Conservation (phyloP, 306 rosid species). For the Oxytropis ochrocephala region DNA sequence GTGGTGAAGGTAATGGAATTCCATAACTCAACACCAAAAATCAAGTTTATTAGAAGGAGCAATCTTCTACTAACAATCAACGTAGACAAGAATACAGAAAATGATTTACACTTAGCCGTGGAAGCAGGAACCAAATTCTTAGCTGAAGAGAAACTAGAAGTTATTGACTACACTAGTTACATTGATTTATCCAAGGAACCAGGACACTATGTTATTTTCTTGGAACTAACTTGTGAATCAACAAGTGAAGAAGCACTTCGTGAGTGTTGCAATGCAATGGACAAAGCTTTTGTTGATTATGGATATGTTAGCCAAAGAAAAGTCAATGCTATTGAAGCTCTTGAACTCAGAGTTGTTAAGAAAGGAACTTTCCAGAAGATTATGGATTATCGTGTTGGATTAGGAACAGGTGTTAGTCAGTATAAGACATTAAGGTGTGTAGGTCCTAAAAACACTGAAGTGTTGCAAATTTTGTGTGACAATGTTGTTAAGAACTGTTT, state of each 20-base stretch:
- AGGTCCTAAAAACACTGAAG: conserved; percentile 37
- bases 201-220: conserved; percentile 83
- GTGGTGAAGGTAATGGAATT: conserved; percentile 69
- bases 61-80: conserved; percentile 61
- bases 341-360: conserved; percentile 62
- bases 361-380: conserved; percentile 76
- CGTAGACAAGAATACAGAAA: conserved; percentile 90
- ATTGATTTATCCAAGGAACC: conserved; percentile 58
- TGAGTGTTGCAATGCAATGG: too few relatives aligned
- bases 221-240: too few relatives aligned
- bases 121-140: conserved; percentile 51
- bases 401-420: conserved; percentile 71
- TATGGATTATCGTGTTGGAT: conserved; percentile 53
- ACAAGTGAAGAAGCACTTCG: too few relatives aligned
- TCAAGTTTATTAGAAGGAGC: conserved; percentile 58
- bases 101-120: conserved; percentile 66
- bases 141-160: conserved; percentile 14
- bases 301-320: conserved; percentile 68
- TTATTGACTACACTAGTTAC: conserved; percentile 59
- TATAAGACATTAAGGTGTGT: conserved; percentile 88
- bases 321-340: conserved; percentile 52
- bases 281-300: too few relatives aligned
- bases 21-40: conserved; percentile 71
- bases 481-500: conserved; percentile 45
- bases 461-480: conserved; percentile 61